Percentiles rank a stretch among this genome's conserved stretches.
Conservation (phyloP, 768 basidiomycete genomes). For the Mycena venus region DNA sequence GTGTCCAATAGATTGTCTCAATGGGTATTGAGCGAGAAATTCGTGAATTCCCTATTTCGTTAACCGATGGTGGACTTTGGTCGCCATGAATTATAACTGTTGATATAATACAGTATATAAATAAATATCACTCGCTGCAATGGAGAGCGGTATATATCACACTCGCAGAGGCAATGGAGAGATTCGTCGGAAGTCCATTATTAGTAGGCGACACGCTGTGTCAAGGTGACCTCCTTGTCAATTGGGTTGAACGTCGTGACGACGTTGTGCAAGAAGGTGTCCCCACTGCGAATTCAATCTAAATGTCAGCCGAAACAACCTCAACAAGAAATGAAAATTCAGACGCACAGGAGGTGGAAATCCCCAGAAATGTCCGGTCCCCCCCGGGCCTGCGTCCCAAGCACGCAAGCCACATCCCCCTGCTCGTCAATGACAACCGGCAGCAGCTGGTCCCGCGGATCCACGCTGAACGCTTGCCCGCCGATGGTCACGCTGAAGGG, state of each 20-base stretch:
- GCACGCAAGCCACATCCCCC: slow-evolving; percentile 26
- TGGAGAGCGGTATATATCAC: too few species aligned
- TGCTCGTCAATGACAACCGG: neutral
- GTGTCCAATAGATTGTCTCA: too few species aligned
- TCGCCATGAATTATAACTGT: too few species aligned
- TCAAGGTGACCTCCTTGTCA: neutral
- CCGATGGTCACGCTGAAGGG: slow-evolving; percentile 33
- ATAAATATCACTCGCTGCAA: too few species aligned
- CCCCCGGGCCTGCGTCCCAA: slow-evolving; percentile 30
- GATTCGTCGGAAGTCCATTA: neutral
- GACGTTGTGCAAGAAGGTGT: slow-evolving; percentile 39
- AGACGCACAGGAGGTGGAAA: neutral
- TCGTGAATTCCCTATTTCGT: too few species aligned
- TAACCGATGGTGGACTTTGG: too few species aligned
- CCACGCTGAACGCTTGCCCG: slow-evolving; percentile 31
- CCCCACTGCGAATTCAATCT: slow-evolving; percentile 26
- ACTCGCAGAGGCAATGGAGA: neutral
- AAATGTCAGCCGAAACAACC: neutral
- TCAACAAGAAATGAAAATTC: neutral
- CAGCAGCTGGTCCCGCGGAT: slow-evolving; percentile 20
- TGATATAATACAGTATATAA: too few species aligned
- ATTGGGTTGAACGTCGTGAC: slow-evolving; percentile 35
- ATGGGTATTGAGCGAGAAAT: too few species aligned
- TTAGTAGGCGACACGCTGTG: neutral
- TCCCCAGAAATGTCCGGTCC: slow-evolving; percentile 23